A percentile compares a stretch with the other conserved stretches of the same genome.
These are phyloP conservation scores for Venturia oleaginea DNA, from an alignment of 2,329 filamentous ascomycete species.

Conservation along the genomic window DNA sequence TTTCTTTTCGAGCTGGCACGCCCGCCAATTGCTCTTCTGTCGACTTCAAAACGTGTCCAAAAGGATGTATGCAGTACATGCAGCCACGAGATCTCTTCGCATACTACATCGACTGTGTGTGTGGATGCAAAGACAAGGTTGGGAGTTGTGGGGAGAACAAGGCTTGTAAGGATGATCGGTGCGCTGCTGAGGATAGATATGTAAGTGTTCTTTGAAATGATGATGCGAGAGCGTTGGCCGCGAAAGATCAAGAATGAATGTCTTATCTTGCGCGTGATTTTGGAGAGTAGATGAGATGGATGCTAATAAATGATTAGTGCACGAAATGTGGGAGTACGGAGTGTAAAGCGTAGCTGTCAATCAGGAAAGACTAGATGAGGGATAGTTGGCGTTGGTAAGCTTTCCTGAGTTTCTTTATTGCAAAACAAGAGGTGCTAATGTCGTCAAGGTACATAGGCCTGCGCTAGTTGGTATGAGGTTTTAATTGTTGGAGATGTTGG, in stretches of 20 bases:
- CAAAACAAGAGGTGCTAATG: too few relatives aligned
- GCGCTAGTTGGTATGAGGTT: too few relatives aligned
- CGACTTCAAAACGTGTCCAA: conserved; percentile 4
- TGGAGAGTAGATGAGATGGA: neutral
- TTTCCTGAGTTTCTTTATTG: too few relatives aligned
- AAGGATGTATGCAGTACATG: conserved; percentile 2
- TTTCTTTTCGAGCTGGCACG: neutral
- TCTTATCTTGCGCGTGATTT: neutral
- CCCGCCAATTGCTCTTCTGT: neutral
- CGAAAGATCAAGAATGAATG: too few relatives aligned
- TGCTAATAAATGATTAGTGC: neutral
- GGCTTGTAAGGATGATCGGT: neutral
- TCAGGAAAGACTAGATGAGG: too few relatives aligned
- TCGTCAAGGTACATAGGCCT: too few relatives aligned
- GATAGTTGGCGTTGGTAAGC: too few relatives aligned
- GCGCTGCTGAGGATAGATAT: neutral
- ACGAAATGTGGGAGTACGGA: neutral
- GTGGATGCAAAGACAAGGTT: neutral
- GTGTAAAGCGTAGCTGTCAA: conserved; percentile 1
- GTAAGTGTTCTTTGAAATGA: neutral
- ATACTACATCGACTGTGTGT: neutral
- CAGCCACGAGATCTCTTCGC: neutral
- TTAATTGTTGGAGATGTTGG: too few relatives aligned
- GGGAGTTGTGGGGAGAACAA: neutral
- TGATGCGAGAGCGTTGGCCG: too few relatives aligned